Conservation (phyloP, 768 basidiomycete species). For the Ramaria sp. region DNA sequence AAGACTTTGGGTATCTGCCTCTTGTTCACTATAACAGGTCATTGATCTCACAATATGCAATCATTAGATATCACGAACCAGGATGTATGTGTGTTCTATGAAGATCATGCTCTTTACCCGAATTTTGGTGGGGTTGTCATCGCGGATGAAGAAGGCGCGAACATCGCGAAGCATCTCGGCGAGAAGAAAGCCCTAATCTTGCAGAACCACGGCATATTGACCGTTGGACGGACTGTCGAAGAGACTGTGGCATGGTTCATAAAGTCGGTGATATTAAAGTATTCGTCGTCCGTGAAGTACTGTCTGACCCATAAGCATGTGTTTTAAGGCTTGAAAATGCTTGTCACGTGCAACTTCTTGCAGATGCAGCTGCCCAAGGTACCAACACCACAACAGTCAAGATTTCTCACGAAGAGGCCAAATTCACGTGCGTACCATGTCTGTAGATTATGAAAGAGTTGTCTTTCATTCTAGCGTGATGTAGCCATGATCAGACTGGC, state of each 20-base stretch:
- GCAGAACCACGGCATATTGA: conserved; percentile 12
- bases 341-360: conserved; percentile 37
- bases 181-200: conserved; percentile 10
- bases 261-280: conserved; percentile 6
- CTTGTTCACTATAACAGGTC: neutral
- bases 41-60: neutral
- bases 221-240: conserved; percentile 8
- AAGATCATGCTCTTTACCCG: conserved; percentile 9
- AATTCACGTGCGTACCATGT: conserved; percentile 11
- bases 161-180: conserved; percentile 12
- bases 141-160: conserved; percentile 24
- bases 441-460: neutral
- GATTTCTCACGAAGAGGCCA: conserved; percentile 18
- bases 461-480: neutral
- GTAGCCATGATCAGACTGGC: conserved; percentile 7
- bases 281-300: neutral
- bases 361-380: conserved; percentile 29
- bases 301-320: neutral
- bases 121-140: conserved; percentile 17
- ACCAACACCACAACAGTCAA: conserved; percentile 13
- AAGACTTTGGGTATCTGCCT: conserved; percentile 3
- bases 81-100: conserved; percentile 9
- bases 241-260: conserved; percentile 10
- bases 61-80: conserved; percentile 6
- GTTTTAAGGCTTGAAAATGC: conserved; percentile 23